Evolutionary conservation across 108 stramenopile species (phyloP), one percentile per base, ranked within the genome.

Genomic region (Parmales sp.): DNA sequence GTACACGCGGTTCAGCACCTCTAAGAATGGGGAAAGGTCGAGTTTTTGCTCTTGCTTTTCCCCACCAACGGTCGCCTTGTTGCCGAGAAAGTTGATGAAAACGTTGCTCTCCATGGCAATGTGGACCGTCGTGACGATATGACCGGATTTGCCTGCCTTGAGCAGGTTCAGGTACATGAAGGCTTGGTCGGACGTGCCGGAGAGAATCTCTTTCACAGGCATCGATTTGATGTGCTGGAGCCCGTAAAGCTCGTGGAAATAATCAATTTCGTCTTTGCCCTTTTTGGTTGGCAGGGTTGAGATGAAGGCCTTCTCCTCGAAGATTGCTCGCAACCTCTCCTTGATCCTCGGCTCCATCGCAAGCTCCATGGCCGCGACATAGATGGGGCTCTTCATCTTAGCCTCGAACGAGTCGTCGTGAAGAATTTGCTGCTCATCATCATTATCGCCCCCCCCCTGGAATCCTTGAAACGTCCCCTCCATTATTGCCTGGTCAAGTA

Each of bases 311-410:
- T 84, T 69, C 8, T 76, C 63, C 11, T 84, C 77, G 65, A 85
- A 92, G 44, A 92, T 83, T 5, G 75, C 69, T 31, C 91, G 77
- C 29, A 92, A 68, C 45, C 71, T 66, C 38, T 76, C 73, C 31
- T 88, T 84, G n/a, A 92, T 75, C 19, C 91, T 77, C 8, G 91
- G 91, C 75, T 92, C 91, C 54, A 84, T 76, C 8, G 91, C 87
- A 26, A 92, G 64, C 76, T 92, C 91, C 82, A 90, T 86, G 9
- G 91, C 91, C 28, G 88, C 88, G 37, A 92, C 88, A 67, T 88
- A 92, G 28, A 88, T 79, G 28, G 88, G 85, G 68, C 88, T 87
- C 11, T 74, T 63, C 64, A 80, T 51, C 39, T 83, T n/a, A n/a
- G n/a, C n/a, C n/a, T n/a, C n/a, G n/a, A n/a, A n/a, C n/a, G n/a